phyloP scores from a whole-genome alignment of 2,329 filamentous ascomycete genomes.

The Penicillium corylophilum region DNA sequence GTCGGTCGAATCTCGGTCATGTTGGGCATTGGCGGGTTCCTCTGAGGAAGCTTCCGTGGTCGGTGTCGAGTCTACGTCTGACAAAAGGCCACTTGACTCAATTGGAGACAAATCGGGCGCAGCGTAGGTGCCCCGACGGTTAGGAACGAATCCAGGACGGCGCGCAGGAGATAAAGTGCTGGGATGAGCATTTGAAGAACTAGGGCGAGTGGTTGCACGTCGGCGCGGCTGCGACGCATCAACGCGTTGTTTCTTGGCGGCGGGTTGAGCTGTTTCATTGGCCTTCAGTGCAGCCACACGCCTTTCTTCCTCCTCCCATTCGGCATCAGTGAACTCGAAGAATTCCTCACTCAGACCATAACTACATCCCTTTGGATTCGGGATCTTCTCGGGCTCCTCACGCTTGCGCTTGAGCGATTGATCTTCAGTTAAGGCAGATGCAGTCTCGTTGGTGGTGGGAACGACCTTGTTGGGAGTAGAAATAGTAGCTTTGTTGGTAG shows the following conservation, averaged over 20 bases:
- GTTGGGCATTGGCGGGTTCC: neutral
- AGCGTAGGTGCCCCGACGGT: slow-evolving; percentile 27
- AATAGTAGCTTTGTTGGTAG: neutral
- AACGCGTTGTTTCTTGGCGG: slow-evolving; percentile 14
- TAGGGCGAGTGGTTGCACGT: neutral
- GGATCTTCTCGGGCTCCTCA: slow-evolving; percentile 39
- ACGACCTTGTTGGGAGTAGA: neutral
- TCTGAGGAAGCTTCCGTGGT: neutral
- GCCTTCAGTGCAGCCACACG: slow-evolving; percentile 9
- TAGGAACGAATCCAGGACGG: slow-evolving; percentile 24
- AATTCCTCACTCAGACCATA: slow-evolving; percentile 44
- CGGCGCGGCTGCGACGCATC: slow-evolving; percentile 11
- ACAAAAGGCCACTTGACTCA: slow-evolving; percentile 32
- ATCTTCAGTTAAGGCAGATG: neutral
- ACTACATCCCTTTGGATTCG: slow-evolving; percentile 41
- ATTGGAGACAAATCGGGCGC: slow-evolving; percentile 15
- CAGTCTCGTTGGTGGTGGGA: neutral
- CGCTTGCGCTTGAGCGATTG: slow-evolving; percentile 40
- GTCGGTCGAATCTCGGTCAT: neutral
- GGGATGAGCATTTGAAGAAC: slow-evolving; percentile 1
- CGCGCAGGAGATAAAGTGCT: slow-evolving; percentile 6
- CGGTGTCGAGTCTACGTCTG: slow-evolving; percentile 22
- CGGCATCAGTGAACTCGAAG: slow-evolving; percentile 34
- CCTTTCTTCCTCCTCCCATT: slow-evolving; percentile 21
- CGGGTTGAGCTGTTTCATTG: slow-evolving; percentile 1